Evolutionary conservation across 345 rosid species (phyloP).

Genomic region (Pelargonium nanum): DNA sequence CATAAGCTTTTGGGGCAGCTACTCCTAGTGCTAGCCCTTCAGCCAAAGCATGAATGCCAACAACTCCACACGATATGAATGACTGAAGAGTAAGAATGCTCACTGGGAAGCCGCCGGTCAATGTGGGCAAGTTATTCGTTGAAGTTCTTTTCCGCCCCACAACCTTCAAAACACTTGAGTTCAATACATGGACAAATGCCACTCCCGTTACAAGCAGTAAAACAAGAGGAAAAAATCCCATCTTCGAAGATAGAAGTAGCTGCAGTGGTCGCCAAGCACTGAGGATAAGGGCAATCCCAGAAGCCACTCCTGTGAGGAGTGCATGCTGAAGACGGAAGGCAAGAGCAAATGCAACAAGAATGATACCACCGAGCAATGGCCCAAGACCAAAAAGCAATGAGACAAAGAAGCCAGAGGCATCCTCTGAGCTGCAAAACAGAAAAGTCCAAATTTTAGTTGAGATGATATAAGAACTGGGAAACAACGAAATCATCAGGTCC

Average conservation of each 20-base stretch:
- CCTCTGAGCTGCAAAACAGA: slow-evolving; percentile 68
- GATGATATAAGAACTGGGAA: no score
- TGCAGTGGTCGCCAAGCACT: slow-evolving; percentile 87
- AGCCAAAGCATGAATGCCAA: slow-evolving; percentile 86
- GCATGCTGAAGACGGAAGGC: slow-evolving; percentile 82
- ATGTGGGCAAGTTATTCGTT: slow-evolving; percentile 32
- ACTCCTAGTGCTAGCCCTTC: slow-evolving; percentile 98
- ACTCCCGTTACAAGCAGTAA: slow-evolving; percentile 54
- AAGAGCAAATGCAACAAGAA: slow-evolving; percentile 68
- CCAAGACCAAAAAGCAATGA: slow-evolving; percentile 96
- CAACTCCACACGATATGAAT: slow-evolving; percentile 74
- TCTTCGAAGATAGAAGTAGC: slow-evolving; percentile 61
- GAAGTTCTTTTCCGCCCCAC: slow-evolving; percentile 50
- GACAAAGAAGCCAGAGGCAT: slow-evolving; percentile 94
- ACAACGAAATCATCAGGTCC: no score
- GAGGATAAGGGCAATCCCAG: slow-evolving; percentile 89
- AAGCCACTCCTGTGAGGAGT: slow-evolving; percentile 84
- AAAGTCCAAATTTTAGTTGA: no score
- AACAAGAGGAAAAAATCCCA: slow-evolving; percentile 56
- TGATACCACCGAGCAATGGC: slow-evolving; percentile 76
- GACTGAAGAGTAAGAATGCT: slow-evolving; percentile 77
- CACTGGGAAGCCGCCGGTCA: slow-evolving; percentile 50
- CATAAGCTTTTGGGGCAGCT: slow-evolving; percentile 96
- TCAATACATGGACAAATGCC: slow-evolving; percentile 37
- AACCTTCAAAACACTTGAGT: slow-evolving; percentile 45